Percentiles rank a stretch among this genome's conserved stretches.
Conservation (phyloP, 140 eudicot species). For the Senecio squalidus region DNA sequence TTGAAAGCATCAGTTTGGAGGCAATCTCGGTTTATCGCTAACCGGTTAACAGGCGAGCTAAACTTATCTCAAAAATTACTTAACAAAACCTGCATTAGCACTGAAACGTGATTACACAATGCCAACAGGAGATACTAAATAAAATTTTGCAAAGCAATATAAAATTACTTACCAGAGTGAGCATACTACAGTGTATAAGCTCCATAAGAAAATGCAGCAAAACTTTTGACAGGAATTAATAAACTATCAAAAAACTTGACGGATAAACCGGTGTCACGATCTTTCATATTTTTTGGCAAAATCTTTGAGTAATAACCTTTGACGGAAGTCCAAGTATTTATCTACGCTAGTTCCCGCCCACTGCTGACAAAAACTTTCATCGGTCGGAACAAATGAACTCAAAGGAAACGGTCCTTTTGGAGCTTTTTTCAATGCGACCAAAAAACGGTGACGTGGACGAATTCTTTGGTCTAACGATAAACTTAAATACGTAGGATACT, state of each 20-base stretch:
- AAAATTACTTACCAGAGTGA: slow-evolving; percentile 26
- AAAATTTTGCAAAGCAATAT: background rate
- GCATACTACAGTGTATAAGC: slow-evolving; percentile 12
- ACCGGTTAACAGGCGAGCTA: slow-evolving; percentile 17
- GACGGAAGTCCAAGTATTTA: slow-evolving; percentile 82
- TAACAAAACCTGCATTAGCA: slow-evolving; percentile 24
- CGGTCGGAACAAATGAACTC: slow-evolving; percentile 82
- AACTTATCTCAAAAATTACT: slow-evolving; percentile 10
- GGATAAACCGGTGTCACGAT: slow-evolving; percentile 23
- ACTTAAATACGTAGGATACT: slow-evolving; percentile 90
- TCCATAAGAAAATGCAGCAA: slow-evolving; percentile 19
- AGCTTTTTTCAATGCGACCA: slow-evolving; percentile 82
- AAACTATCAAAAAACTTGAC: too few species aligned
- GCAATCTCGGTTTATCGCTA: slow-evolving; percentile 13
- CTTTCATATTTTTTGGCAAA: slow-evolving; percentile 71
- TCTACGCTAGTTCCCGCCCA: slow-evolving; percentile 94
- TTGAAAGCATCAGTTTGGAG: slow-evolving; percentile 11
- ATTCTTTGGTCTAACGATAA: slow-evolving; percentile 89
- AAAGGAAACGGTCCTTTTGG: slow-evolving; percentile 94
- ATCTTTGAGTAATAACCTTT: slow-evolving; percentile 66
- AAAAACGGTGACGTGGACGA: slow-evolving; percentile 86
- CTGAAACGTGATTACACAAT: background rate
- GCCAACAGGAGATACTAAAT: background rate
- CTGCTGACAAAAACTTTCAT: slow-evolving; percentile 87
- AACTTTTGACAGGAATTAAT: too few species aligned